Base-by-base conservation (phyloP, 2,329 filamentous ascomycete species). In the Macroventuria anomochaeta region DNA sequence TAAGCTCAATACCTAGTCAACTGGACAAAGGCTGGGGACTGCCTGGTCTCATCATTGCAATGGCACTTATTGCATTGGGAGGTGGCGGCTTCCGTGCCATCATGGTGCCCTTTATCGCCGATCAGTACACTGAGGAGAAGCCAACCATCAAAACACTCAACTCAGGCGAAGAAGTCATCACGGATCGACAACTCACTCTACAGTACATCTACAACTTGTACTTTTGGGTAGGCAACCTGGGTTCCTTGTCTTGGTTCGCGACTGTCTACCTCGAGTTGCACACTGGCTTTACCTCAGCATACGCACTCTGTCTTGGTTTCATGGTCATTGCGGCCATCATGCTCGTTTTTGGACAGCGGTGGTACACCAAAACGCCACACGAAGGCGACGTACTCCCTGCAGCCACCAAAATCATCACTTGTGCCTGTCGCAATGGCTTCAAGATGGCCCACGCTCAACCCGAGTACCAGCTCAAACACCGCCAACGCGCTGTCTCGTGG, bases 201-300 rank as follows among this genome's bases (percentile, higher is more conserved):
- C 68, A 73, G 40, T 76, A 71, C 54, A 74, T 77, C 12, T 77
- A 74, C 61, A 75, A 72, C 38, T 42, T 74, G 1, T 74, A 71
- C 48, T 78, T 74, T 50, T 77, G 75, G 75, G 38, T 71, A 10
- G 68, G 67, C 68, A 91, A 91, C 73, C 62, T 91, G 13, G 89
- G 88, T n/a, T 84, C 86, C 1, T 78, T 92, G 6, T 88, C 84
- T 0, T 78, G 84, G 47, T 68, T 74, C 61, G 85, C 83, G 6
- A 90, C 86, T 0, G 85, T 85, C 1, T 86, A 85, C 68, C 82
- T 90, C 77, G 89, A 92, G 71, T 77, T 82, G 53, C 81, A 87
- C 63, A 73, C 86, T 52, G 86, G 85, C 3, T 91, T 90, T 74
- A 83, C 87, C 81, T 81, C 81, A 1, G 87, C 85, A 2, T 91